phyloP scores from a whole-genome alignment of 352 stramenopile species.

The Phytophthora macrochlamydospora region DNA sequence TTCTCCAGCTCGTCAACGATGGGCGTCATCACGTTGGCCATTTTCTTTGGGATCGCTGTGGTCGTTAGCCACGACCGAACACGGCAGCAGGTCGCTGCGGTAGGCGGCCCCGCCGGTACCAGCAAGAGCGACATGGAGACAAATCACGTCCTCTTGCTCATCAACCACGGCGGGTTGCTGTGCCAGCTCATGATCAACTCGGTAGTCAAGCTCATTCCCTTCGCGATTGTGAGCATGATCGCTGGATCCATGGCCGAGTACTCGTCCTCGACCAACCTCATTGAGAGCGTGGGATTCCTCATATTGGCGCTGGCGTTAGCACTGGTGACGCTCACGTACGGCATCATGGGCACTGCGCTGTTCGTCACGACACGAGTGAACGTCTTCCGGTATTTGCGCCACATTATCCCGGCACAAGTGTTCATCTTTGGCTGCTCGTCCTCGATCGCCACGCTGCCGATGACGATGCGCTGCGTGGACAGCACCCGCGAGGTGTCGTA shows the following conservation, averaged over 20 bases:
- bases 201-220: constrained; percentile 62
- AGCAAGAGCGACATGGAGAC: constrained; percentile 37
- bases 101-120: constrained; percentile 12
- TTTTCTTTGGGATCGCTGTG: constrained; percentile 69
- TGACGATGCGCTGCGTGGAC: constrained; percentile 80
- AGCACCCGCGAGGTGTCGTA: constrained; percentile 65
- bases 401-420: constrained; percentile 74
- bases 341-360: constrained; percentile 54
- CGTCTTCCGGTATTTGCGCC: constrained; percentile 65
- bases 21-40: constrained; percentile 72
- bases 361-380: constrained; percentile 66
- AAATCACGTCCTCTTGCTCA: constrained; percentile 70
- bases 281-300: constrained; percentile 62
- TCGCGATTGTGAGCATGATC: constrained; percentile 80
- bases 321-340: constrained; percentile 52
- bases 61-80: constrained; percentile 56
- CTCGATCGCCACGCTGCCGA: constrained; percentile 77
- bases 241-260: constrained; percentile 65
- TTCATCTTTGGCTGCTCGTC: constrained; percentile 84
- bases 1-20: constrained; percentile 62
- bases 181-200: constrained; percentile 76
- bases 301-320: constrained; percentile 49
- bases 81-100: constrained; percentile 12
- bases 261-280: constrained; percentile 38
- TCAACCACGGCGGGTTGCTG: constrained; percentile 65